phyloP scores from a whole-genome alignment of 2,329 filamentous ascomycete genomes.

The Chaetomium sp. region DNA sequence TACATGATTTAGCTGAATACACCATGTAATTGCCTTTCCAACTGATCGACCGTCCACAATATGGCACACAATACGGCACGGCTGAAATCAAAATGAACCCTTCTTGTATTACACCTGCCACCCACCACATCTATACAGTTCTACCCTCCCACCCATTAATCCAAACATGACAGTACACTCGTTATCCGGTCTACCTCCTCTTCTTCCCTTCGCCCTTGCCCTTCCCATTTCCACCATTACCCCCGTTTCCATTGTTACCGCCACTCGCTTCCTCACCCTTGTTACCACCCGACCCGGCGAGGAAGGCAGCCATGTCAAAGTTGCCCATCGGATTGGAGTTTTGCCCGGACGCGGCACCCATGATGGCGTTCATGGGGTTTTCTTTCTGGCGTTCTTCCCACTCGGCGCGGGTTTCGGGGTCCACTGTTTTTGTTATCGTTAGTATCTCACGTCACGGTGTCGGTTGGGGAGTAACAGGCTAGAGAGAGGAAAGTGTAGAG shows the following conservation, averaged over 20 bases:
- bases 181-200: conserved; percentile 26
- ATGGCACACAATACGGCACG: too few relatives aligned
- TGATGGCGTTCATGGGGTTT: conserved; percentile 56
- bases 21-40: too few relatives aligned
- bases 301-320: conserved; percentile 58
- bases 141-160: not conserved
- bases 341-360: conserved; percentile 36
- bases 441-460: not conserved
- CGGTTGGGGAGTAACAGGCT: not conserved
- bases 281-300: conserved; percentile 46
- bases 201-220: conserved; percentile 26
- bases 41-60: too few relatives aligned
- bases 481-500: not conserved
- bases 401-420: conserved; percentile 89
- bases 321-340: conserved; percentile 41
- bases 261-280: conserved; percentile 27
- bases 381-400: conserved; percentile 85
- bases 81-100: too few relatives aligned
- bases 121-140: not conserved
- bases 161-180: not conserved
- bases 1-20: too few relatives aligned
- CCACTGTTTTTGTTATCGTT: conserved; percentile 58
- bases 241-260: conserved; percentile 20
- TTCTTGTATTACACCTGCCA: too few relatives aligned
- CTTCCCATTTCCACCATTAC: conserved; percentile 26